Evolutionary conservation across 352 stramenopile species (phyloP).

Genomic region (Phytopythium boreale): DNA sequence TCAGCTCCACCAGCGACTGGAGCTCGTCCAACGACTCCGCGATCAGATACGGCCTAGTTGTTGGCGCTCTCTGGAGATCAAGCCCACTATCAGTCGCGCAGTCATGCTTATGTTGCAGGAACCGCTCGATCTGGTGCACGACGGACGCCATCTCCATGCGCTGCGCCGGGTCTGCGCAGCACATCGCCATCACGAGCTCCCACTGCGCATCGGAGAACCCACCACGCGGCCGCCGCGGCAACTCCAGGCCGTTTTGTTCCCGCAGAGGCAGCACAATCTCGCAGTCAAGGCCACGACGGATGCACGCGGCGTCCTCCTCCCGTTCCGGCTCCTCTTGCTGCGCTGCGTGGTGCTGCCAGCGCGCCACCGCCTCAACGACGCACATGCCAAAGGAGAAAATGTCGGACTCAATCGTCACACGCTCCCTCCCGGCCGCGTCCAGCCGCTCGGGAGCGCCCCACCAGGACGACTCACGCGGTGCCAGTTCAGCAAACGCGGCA

Average conservation of each 20-base stretch:
- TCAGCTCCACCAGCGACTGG: not conserved
- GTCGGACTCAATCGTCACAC: constrained; percentile 5
- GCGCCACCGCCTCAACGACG: constrained; percentile 6
- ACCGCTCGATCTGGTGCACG: constrained; percentile 3
- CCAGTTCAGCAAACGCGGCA: constrained; percentile 12
- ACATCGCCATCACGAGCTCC: constrained; percentile 10
- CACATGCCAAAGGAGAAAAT: constrained; percentile 12
- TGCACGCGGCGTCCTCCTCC: not conserved
- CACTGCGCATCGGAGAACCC: constrained; percentile 5
- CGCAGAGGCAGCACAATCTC: not conserved
- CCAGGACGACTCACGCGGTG: not conserved
- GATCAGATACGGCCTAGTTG: not conserved
- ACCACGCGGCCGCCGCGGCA: not conserved
- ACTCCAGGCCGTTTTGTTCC: not conserved
- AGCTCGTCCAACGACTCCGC: not conserved
- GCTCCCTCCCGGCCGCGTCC: not conserved
- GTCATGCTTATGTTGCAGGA: not conserved
- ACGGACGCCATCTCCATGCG: constrained; percentile 8
- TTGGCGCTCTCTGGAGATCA: not conserved
- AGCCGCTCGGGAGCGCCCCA: constrained; percentile 10
- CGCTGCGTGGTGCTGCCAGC: not conserved
- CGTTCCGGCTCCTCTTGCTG: not conserved
- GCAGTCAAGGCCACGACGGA: not conserved
- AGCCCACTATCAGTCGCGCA: not conserved
- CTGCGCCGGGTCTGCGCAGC: constrained; percentile 1